Base-by-base conservation (phyloP, 768 basidiomycete species). In the Paxillus ammoniavirescens region DNA sequence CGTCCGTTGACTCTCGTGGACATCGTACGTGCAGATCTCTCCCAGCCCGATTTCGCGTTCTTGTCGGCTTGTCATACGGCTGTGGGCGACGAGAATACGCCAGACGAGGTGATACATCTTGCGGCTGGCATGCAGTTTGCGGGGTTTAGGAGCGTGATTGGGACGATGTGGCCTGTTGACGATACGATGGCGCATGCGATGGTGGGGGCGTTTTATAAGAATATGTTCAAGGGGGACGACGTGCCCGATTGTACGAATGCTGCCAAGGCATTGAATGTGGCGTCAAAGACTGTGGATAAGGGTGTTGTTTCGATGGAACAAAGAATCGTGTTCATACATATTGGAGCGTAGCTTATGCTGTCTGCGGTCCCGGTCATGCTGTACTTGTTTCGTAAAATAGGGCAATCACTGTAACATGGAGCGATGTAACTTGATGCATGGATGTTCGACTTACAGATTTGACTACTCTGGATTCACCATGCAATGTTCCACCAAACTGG, bases 31-130 rank as follows among this genome's bases (percentile, higher is more conserved):
- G 55, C 50, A 2, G 49, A 52, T 9, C 52, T 59, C 9, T 45
- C 40, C 3, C 49, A 54, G n/a, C 57, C 63, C 5, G 61, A 64
- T 12, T 63, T 73, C 13, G 71, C 68, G 1, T 72, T 73, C 26
- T 54, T 72, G 4, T 73, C 72, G 14, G 72, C 71, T 0, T 72
- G 71, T 33, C 64, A 73, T 33, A 72, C 72, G 0, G 61, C 67
- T 7, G 61, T 52, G 2, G 61, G 61, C 2, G 61, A 62, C 30
- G 50, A 45, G 2, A 15, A 53, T 0, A 61, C 66, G 4, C 65
- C 69, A 0, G 69, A 73, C 50, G 72, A 74, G 51, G 55, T 63
- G 10, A 57, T 73, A 3, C 68, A 72, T 30, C 69, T 73, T 7
- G 72, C 72, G 1, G 62, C 71, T 2, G 72, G 64, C 18, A 61